These are phyloP conservation scores for Bryoerythrophyllum caledonicum DNA, from an alignment of 225 moss, liverwort and hornwort genomes.

Conservation along the genomic window DNA sequence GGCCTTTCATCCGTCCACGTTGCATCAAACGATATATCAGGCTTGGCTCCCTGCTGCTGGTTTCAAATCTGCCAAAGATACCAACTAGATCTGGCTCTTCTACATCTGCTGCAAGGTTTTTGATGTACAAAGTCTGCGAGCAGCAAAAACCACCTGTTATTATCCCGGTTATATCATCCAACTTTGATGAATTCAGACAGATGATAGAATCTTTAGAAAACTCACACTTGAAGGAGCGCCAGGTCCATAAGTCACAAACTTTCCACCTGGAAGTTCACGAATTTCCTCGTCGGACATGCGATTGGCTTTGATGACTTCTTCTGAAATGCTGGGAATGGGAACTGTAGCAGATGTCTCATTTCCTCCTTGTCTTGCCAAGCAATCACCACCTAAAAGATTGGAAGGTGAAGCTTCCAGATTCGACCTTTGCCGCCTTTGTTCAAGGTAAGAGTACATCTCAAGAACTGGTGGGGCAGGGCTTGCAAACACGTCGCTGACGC, in stretches of 20 bases:
- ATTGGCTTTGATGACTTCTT: constrained; percentile 45
- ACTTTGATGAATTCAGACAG: neutral
- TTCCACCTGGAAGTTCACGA: constrained; percentile 44
- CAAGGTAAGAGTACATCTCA: constrained; percentile 56
- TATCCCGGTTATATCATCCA: neutral
- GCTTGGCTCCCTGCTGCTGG: constrained; percentile 21
- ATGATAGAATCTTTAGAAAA: neutral
- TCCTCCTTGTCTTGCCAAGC: constrained; percentile 15
- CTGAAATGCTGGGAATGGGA: constrained; percentile 21
- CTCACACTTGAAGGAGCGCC: constrained; percentile 50
- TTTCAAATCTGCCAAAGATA: constrained; percentile 46
- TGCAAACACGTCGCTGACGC: constrained; percentile 52
- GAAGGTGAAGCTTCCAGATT: constrained; percentile 15
- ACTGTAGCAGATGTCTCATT: neutral
- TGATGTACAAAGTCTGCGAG: constrained; percentile 59
- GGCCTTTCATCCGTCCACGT: constrained; percentile 64
- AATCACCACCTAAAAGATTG: constrained; percentile 8
- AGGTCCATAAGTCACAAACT: constrained; percentile 46
- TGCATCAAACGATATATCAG: constrained; percentile 56
- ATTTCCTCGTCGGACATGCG: constrained; percentile 49
- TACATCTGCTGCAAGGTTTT: constrained; percentile 46
- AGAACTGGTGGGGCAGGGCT: constrained; percentile 62
- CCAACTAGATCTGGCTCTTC: constrained; percentile 42
- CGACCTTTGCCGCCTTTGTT: constrained; percentile 44
- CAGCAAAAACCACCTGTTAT: neutral